Base-by-base conservation (phyloP, 164 flowering plant genomes). In the Nymphaea thermarum region DNA sequence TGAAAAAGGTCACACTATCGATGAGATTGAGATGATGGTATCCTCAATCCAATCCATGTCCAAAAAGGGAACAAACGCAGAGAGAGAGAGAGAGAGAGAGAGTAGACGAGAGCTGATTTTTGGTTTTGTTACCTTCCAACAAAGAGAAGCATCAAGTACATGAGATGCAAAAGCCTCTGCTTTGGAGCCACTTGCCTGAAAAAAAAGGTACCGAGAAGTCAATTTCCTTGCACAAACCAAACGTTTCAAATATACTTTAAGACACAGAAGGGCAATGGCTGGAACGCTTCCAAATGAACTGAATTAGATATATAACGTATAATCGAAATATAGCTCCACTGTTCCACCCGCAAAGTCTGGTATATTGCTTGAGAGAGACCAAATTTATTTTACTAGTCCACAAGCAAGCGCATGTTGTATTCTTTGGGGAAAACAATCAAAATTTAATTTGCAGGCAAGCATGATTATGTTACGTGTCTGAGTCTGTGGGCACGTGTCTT, bases 81-180 rank as follows among this genome's bases (percentile, higher is more conserved):
- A 25, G 36, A 25, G 36, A 25, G 36, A 25, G 36, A 25, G 36
- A 25, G 36, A 25, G 1, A 1, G 36, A 25, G 36, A 25, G 0
- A 25, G 36, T 25, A 25, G 36, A 25, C 1, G 36, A 25, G 36
- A 25, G 36, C 36, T 25, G 36, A 25, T 25, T 25, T 25, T 25
- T 25, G 1, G 36, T 25, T 25, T 25, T 25, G 36, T 47, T 3
- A 47, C 55, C 3, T 45, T 45, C 53, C 53, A 45, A 45, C 63
- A 61, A 25, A 61, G 63, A 61, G 63, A 61, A 61, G 63, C 63
- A 61, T 61, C 17, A 16, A 61, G 63, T 5, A 61, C 41, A 61
- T 16, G 25, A 61, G n/a, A 61, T 16, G 41, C 17, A 61, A 25
- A 61, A 16, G 63, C 63, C 2, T 61, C 63, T 45, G 53, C 11